Evolutionary conservation across 2,329 filamentous ascomycete species (phyloP).

Genomic region (Coniochaeta sp.): DNA sequence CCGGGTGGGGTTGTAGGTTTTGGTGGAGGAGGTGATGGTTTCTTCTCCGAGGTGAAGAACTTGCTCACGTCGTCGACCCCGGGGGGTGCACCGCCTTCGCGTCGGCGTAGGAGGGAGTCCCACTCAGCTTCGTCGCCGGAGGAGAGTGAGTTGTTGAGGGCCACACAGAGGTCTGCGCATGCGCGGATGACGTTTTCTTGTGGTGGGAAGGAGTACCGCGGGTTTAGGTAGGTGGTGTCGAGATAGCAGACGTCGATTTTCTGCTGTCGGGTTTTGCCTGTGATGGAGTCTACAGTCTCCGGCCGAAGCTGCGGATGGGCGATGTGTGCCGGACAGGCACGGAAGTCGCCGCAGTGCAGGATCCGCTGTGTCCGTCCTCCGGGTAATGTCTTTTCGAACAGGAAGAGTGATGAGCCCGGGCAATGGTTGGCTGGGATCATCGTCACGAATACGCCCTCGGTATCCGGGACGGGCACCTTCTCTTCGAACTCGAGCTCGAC

Average conservation of each 20-base stretch:
- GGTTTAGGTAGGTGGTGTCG: conserved; percentile 94
- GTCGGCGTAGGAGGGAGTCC: conserved; percentile 31
- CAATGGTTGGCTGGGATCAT: conserved; percentile 98
- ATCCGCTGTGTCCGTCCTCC: conserved; percentile 65
- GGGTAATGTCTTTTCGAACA: conserved; percentile 71
- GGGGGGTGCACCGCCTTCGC: conserved; percentile 16
- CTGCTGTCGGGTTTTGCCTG: conserved; percentile 68
- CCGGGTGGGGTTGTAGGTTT: conserved; percentile 16
- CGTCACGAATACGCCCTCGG: conserved; percentile 75
- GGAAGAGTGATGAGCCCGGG: conserved; percentile 85
- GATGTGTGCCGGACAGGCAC: conserved; percentile 80
- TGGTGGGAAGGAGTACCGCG: conserved; percentile 87
- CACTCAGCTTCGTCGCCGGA: conserved; percentile 35
- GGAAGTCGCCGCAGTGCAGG: conserved; percentile 91
- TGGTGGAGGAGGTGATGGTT: conserved; percentile 2
- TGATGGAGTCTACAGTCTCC: conserved; percentile 60
- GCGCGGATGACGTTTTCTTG: conserved; percentile 82
- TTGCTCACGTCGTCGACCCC: conserved; percentile 39
- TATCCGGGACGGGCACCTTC: conserved; percentile 70
- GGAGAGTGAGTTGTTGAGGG: conserved; percentile 24
- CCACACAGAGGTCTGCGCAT: conserved; percentile 79
- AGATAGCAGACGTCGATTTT: conserved; percentile 94
- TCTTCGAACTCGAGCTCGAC: conserved; percentile 80
- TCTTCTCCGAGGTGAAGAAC: conserved; percentile 33
- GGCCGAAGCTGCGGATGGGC: conserved; percentile 75